Conservation (phyloP, 257 asterid genomes). For the Orobanche coerulescens region DNA sequence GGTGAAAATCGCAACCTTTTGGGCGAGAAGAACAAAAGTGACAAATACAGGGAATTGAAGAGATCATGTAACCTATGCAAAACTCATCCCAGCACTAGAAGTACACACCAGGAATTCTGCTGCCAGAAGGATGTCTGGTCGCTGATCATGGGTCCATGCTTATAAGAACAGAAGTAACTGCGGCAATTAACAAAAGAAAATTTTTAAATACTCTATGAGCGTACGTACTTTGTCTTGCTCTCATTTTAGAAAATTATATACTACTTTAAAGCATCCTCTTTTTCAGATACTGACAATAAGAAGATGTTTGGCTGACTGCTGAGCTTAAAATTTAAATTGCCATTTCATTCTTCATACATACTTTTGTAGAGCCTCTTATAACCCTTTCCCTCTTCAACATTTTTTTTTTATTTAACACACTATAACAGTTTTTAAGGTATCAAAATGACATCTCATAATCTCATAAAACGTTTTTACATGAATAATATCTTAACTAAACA, state of each 20-base stretch:
- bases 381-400: not conserved
- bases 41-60: constrained; percentile 4
- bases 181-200: not conserved
- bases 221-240: not conserved
- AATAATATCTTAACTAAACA: not conserved
- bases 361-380: not conserved
- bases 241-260: not conserved
- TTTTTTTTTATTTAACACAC: not conserved
- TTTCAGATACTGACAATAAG: not conserved
- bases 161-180: not conserved
- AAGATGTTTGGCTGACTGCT: not conserved
- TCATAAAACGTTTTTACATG: not conserved
- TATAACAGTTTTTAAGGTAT: not conserved
- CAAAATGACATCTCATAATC: not conserved
- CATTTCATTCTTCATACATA: not conserved
- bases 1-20: not conserved
- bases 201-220: not conserved
- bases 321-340: not conserved
- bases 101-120: not conserved
- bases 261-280: no score
- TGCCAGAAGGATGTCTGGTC: not conserved
- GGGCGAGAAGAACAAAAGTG: no score
- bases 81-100: not conserved
- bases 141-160: not conserved
- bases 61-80: not conserved